These are phyloP conservation scores for Phaeomoniella chlamydospora DNA, from an alignment of 2,329 filamentous ascomycete species.

Conservation along the genomic window DNA sequence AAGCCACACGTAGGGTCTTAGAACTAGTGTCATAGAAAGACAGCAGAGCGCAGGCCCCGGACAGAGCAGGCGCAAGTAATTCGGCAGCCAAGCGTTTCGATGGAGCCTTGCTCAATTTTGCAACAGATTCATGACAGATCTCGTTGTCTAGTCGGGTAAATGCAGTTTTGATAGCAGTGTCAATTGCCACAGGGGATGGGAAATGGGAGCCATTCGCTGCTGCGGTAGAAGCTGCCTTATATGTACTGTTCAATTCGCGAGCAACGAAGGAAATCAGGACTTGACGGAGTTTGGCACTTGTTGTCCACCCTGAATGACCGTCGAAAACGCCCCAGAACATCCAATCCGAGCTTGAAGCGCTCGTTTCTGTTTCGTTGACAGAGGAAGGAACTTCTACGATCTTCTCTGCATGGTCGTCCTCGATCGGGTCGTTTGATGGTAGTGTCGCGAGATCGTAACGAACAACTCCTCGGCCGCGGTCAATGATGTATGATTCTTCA, in stretches of 20 bases:
- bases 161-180: conserved; percentile 80
- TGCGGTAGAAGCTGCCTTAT: conserved; percentile 49
- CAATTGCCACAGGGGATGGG: conserved; percentile 68
- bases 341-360: conserved; percentile 63
- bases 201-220: conserved; percentile 40
- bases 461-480: conserved; percentile 77
- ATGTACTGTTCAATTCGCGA: conserved; percentile 81
- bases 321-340: conserved; percentile 99
- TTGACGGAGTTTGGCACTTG: conserved; percentile 87
- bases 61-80: conserved; percentile 79
- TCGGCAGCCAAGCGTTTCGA: conserved; percentile 87
- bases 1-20: conserved; percentile 82
- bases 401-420: conserved; percentile 96
- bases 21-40: conserved; percentile 89
- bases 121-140: conserved; percentile 84
- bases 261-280: conserved; percentile 85
- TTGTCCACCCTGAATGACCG: conserved; percentile 95
- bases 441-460: conserved; percentile 91
- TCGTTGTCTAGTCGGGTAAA: conserved; percentile 84
- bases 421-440: conserved; percentile 92
- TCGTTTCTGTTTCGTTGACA: conserved; percentile 38
- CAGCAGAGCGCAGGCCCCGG: conserved; percentile 90
- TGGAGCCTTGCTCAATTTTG: conserved; percentile 77
- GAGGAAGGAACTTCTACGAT: conserved; percentile 75
- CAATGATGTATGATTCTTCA: conserved; percentile 84